A percentile compares a stretch with the other conserved stretches of the same genome.
phyloP scores from a whole-genome alignment of 768 basidiomycete genomes.

The Lactarius tabidus region DNA sequence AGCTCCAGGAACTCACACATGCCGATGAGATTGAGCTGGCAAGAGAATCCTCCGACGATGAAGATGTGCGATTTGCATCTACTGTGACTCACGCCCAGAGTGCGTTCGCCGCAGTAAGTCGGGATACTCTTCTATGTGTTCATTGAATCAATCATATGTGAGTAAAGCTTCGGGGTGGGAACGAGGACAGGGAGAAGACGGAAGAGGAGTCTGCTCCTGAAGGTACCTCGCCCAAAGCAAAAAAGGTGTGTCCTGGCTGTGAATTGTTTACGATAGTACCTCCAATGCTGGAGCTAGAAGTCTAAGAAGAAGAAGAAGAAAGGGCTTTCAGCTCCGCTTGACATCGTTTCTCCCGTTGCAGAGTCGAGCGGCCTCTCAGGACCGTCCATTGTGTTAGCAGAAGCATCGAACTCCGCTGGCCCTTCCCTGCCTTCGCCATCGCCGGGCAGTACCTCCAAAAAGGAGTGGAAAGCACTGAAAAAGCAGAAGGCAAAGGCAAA shows the following conservation, averaged over 20 bases:
- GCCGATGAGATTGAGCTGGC: conserved; percentile 40
- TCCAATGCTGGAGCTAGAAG: conserved; percentile 25
- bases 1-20: conserved; percentile 72
- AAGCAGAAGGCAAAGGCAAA: conserved; percentile 62
- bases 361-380: conserved; percentile 9
- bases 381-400: conserved; percentile 1
- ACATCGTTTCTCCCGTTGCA: background rate
- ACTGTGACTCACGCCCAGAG: conserved; percentile 7
- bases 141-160: background rate
- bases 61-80: conserved; percentile 23
- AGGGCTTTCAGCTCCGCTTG: background rate
- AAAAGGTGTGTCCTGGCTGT: conserved; percentile 19
- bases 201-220: conserved; percentile 13
- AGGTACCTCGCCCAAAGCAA: conserved; percentile 20
- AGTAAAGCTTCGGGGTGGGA: conserved; percentile 19
- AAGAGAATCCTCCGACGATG: conserved; percentile 31
- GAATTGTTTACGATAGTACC: background rate
- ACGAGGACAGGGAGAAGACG: conserved; percentile 2
- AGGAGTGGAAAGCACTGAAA: conserved; percentile 55
- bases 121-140: background rate
- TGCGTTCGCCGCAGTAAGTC: conserved; percentile 25
- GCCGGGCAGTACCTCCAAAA: conserved; percentile 27
- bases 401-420: conserved; percentile 6
- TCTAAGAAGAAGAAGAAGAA: conserved; percentile 43
- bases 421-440: conserved; percentile 16